Base-by-base conservation (phyloP, 2,329 filamentous ascomycete species). In the Fusarium oligoseptatum region DNA sequence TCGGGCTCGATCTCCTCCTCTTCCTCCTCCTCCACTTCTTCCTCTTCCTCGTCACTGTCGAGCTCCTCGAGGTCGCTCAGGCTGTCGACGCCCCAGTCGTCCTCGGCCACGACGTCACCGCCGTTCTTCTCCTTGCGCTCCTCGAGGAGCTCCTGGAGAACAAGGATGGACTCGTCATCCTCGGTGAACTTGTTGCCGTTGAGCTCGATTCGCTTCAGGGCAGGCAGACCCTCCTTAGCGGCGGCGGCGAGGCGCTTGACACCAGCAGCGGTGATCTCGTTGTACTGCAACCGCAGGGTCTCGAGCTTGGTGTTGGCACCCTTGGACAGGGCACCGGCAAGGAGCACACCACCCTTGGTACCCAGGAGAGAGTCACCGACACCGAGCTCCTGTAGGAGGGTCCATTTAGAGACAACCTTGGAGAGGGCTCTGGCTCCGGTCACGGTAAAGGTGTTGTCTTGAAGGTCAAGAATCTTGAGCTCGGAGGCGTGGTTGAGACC, bases 141-240 rank as follows among this genome's bases (percentile, higher is more conserved):
- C 68, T 94, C 92, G 29, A 98, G 87, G 32, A 97, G 86, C 61
- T 92, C 89, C 75, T 92, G 90, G 55, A 98, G 86, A 24, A 87
- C 87, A 70, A 90, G 84, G 48, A 98, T 88, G 32, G 90, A 90
- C 56, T 90, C 87, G 77, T 98, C 95, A 3, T 97, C 95, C 82
- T 98, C 95, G 10, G 89, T 87, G 78, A 99, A 98, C 81, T 95
- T 97, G 87, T 99, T 99, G 60, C 97, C 97, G 82, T 99, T 98
- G 76, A 99, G 86, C 85, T 98, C 97, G 60, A 99, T 90, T 78
- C 95, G 92, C 85, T 92, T 93, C 75, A 99, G 86, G 14, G 89
- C 89, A 2, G 95, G 95, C 10, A 99, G 88, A 3, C 88, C 87
- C 10, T 88, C 85, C 78, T 91, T 90, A 6, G 91, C 91, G 3